Evolutionary conservation across 108 stramenopile species (phyloP), one percentile per base, ranked within the genome.

Genomic region (Epithemia pelagica): DNA sequence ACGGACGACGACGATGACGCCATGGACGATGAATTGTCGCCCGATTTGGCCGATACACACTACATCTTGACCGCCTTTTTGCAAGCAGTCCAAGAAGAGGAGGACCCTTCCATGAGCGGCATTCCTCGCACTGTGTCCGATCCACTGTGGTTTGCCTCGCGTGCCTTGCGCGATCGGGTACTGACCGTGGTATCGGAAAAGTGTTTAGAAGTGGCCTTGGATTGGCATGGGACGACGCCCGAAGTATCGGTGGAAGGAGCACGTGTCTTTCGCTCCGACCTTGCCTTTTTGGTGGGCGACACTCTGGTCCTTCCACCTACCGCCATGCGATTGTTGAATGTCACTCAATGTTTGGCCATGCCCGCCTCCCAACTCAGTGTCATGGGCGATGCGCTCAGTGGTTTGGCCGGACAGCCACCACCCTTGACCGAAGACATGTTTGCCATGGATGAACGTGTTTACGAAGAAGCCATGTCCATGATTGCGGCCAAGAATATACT

Each of bases 151-250:
- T 69, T 51, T 53, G 58, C 53, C 56, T 66, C 46, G 22, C 65
- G 54, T 22, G 59, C 29, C 21, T 71, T 58, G 65, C 78, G 31
- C 51, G 78, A 24, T 62, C 58, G 54, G 30, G 64, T 70, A 58
- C 66, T 22, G 46, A 19, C 71, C 0, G 24, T 32, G 25, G 22
- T 91, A 1, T 79, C 75, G 19, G 76, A 81, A 54, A 86, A 91
- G 62, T 72, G 88, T 23, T 31, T 91, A 25, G 83, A 86, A 53
- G 82, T 88, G 33, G 87, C 84, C 27, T 73, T 91, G 32, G 86
- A 91, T 72, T 66, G 76, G 19, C 79, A 88, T 59, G 76, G 75
- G 18, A 78, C 82, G 74, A 85, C 80, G 0, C 82, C 85, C 7
- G 82, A 88, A 26, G 72, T 91, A 22, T 62, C 61, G 60, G 60